These are phyloP conservation scores for Corymbia citriodora DNA, from an alignment of 441 rosid species.

Conservation along the genomic window DNA sequence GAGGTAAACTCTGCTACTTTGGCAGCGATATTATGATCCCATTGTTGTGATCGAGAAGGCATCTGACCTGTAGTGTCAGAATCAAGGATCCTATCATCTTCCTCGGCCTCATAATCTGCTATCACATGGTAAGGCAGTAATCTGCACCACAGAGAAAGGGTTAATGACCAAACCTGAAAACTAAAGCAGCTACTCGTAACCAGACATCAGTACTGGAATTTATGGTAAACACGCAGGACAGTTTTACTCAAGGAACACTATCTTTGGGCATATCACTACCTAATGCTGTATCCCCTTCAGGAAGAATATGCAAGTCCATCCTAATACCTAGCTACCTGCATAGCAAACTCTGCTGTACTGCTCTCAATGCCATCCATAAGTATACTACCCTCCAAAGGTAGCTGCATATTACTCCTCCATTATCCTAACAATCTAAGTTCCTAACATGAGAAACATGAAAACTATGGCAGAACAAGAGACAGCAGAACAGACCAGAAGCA, in stretches of 20 bases:
- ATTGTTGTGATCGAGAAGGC: conserved; percentile 77
- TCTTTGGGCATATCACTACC: not conserved
- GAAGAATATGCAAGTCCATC: not conserved
- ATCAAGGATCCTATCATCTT: conserved; percentile 83
- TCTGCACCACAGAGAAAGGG: conserved; percentile 39
- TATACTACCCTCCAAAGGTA: not conserved
- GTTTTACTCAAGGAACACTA: not conserved
- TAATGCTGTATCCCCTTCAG: not conserved
- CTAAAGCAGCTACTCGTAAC: not conserved
- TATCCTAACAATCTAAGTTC: not conserved
- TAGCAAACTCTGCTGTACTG: not conserved
- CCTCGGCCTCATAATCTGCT: conserved; percentile 94
- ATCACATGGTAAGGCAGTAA: conserved; percentile 89
- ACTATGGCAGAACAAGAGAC: not conserved
- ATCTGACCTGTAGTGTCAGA: conserved; percentile 74
- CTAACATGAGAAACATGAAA: not conserved
- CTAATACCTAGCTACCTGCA: not conserved
- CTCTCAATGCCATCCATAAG: not conserved
- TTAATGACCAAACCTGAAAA: conserved; percentile 1
- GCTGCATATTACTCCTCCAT: not conserved
- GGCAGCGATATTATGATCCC: conserved; percentile 86
- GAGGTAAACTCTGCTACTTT: conserved; percentile 82
- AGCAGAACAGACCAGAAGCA: not conserved
- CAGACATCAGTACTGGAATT: not conserved
- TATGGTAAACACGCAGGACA: not conserved